Percentiles rank a stretch among this genome's conserved stretches.
phyloP scores from a whole-genome alignment of 352 stramenopile species.

The Globisporangium megalacanthum region DNA sequence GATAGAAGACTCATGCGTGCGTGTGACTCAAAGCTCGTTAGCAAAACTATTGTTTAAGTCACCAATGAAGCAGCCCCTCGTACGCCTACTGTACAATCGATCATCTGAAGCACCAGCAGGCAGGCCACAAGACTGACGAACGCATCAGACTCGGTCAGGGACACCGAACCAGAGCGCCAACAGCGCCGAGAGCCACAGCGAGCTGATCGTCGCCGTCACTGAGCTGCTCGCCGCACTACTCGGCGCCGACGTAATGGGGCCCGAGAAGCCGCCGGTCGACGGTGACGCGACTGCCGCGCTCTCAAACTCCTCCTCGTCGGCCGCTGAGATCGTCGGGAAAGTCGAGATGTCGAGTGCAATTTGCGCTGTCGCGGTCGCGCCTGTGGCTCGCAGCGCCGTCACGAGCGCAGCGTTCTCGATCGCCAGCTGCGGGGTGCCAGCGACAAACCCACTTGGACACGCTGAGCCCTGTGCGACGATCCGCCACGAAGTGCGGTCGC shows the following conservation, averaged over 20 bases:
- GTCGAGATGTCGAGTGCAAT: constrained; percentile 42
- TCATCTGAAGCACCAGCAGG: too few species aligned
- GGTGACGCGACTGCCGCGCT: neutral
- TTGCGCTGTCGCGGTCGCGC: constrained; percentile 27
- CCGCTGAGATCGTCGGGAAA: constrained; percentile 39
- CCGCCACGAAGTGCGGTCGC: constrained; percentile 36
- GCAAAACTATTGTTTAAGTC: too few species aligned
- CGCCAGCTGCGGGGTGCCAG: constrained; percentile 28
- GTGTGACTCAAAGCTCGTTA: too few species aligned
- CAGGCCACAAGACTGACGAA: too few species aligned
- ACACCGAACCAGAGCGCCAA: constrained; percentile 1
- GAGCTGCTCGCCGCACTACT: constrained; percentile 1
- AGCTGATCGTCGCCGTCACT: neutral
- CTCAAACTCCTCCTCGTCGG: constrained; percentile 35
- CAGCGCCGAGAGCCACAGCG: constrained; percentile 4
- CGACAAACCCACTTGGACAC: constrained; percentile 32
- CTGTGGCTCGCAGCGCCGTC: constrained; percentile 21
- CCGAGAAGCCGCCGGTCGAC: neutral
- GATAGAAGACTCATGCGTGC: too few species aligned
- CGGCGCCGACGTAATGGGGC: neutral
- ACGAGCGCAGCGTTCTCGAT: constrained; percentile 50
- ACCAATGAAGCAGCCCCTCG: too few species aligned
- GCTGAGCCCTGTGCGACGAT: constrained; percentile 39
- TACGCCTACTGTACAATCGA: too few species aligned
- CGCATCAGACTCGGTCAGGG: neutral